Evolutionary conservation across 2,329 filamentous ascomycete species (phyloP).

Genomic region (Annulohypoxylon truncatum): DNA sequence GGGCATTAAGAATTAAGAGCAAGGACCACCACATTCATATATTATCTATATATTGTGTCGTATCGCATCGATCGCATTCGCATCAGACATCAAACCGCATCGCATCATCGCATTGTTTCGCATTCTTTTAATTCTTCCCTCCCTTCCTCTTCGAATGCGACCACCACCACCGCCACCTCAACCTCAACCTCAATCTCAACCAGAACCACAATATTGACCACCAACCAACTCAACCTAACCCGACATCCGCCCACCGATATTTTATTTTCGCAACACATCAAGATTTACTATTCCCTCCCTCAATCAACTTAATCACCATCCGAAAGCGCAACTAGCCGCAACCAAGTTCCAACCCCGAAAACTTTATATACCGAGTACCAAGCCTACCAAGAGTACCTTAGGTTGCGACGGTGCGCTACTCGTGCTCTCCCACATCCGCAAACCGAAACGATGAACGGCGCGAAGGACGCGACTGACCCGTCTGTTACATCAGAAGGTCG

Average conservation of each 20-base stretch:
- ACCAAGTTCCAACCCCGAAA: constrained; percentile 11
- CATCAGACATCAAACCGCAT: constrained; percentile 11
- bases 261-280: constrained; percentile 10
- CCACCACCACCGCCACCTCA: constrained; percentile 14
- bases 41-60: constrained; percentile 13
- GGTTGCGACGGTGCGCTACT: constrained; percentile 26
- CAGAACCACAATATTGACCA: too few species aligned
- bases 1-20: neutral
- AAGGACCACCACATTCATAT: constrained; percentile 9
- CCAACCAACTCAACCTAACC: neutral
- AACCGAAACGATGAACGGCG: constrained; percentile 45
- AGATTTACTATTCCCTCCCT: neutral
- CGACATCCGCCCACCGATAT: neutral
- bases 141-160: constrained; percentile 20
- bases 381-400: constrained; percentile 12
- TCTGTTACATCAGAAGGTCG: constrained; percentile 19
- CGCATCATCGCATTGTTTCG: constrained; percentile 18
- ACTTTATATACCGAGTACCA: constrained; percentile 9
- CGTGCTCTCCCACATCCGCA: constrained; percentile 3
- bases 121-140: constrained; percentile 19
- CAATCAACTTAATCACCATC: constrained; percentile 13
- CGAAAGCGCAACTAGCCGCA: constrained; percentile 16
- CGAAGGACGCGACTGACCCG: constrained; percentile 41
- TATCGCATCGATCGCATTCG: constrained; percentile 22
- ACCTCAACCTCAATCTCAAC: too few species aligned